These are phyloP conservation scores for Colletotrichum orchidophilum DNA, from an alignment of 2,329 filamentous ascomycete species.

Conservation along the genomic window DNA sequence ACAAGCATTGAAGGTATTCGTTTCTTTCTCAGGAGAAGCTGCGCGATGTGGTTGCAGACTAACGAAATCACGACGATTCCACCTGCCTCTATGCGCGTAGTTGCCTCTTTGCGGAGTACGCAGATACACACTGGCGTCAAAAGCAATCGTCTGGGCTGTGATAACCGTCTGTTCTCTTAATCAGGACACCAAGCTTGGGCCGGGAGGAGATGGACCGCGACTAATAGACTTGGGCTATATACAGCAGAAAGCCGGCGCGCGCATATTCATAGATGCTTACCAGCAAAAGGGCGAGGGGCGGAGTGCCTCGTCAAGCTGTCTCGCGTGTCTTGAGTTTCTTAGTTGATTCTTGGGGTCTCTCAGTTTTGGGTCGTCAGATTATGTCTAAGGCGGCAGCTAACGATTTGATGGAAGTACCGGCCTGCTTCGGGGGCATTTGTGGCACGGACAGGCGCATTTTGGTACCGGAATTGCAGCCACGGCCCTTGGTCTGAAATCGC, in stretches of 20 bases:
- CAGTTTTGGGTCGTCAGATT: neutral
- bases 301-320: neutral
- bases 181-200: constrained; percentile 1
- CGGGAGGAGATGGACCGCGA: neutral
- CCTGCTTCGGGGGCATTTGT: neutral
- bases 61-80: neutral
- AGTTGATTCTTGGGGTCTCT: neutral
- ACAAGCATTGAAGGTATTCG: neutral
- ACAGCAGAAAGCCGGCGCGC: neutral
- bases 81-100: neutral
- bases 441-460: constrained; percentile 16
- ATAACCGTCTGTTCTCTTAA: neutral
- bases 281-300: neutral
- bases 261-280: neutral
- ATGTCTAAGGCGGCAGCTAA: constrained; percentile 27
- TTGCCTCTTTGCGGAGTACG: neutral
- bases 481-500: neutral
- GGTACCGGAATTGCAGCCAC: constrained; percentile 12
- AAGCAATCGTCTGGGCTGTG: neutral
- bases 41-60: neutral
- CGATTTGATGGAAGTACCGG: constrained; percentile 16
- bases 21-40: neutral
- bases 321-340: neutral
- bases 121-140: constrained; percentile 1
- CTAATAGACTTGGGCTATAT: neutral